Evolutionary conservation across 1,139 yeast species (phyloP), one percentile per base, ranked within the genome.

Genomic region (Zygosaccharomyces pseudobailii): DNA sequence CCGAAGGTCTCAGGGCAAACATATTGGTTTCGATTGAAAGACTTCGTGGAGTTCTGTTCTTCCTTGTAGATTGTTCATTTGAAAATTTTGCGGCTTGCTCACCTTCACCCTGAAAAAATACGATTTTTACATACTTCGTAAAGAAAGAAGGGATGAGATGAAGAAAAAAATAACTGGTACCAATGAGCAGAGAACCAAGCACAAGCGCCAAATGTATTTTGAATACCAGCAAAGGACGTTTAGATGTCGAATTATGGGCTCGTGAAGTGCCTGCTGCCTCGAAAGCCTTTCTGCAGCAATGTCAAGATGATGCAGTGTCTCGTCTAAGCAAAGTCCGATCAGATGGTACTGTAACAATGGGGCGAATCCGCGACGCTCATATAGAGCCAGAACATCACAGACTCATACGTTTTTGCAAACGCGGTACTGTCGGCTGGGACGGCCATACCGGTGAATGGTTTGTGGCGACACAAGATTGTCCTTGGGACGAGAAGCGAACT

Each of bases 181-280:
- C 34, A 30, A 36, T 36, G 40, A 36, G 40, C 33, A 37, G 45
- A 30, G 87, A 82, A 56, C 87, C 87, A 2, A 69, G 73, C 27
- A 78, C 89, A 0, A 73, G 81, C 3, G 89, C 87, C 1, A 76
- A 75, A 52, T 83, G 82, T 20, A 61, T 71, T 10, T 55, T 86
- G 3, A 54, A 63, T 9, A 84, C 94, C 1, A 68, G 79, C 9
- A 81, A 79, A 49, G 95, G 95, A 0, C 64, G 69, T 1, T 66
- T 87, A 0, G 78, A 74, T 36, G 62, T 86, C 2, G 88, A 80
- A 44, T 61, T 86, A 8, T 87, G 87, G 84, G 87, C 90, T 23
- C 79, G 79, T 54, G 89, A 87, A 60, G 66, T 78, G 3, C 90
- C 94, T 0, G 53, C 55, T 0, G 75, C 80, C 0, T 60, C 77